Evolutionary conservation across 768 basidiomycete genomes (phyloP).

Genomic region (Kwoniella pini): DNA sequence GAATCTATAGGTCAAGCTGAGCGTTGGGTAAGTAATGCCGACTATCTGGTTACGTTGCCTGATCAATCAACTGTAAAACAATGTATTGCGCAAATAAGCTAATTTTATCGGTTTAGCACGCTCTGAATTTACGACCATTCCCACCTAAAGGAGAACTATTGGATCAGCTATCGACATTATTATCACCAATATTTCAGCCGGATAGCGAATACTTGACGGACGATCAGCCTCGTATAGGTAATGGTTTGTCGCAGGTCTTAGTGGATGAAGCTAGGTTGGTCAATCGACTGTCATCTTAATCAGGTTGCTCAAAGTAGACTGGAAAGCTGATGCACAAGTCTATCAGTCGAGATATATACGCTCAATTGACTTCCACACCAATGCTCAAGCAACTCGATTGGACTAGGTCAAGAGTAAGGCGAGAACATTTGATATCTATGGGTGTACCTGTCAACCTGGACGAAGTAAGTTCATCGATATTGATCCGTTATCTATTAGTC

Average conservation of each 20-base stretch:
- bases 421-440: constrained; percentile 85
- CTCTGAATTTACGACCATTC: constrained; percentile 67
- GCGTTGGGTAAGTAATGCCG: constrained; percentile 24
- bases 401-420: constrained; percentile 85
- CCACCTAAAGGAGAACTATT: constrained; percentile 64
- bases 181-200: constrained; percentile 67
- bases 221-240: constrained; percentile 74
- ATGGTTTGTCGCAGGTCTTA: constrained; percentile 77
- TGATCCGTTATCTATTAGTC: background rate
- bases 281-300: constrained; percentile 2
- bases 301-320: no score
- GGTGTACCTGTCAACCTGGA: constrained; percentile 95
- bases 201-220: constrained; percentile 59
- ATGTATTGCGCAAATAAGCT: no score
- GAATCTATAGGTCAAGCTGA: constrained; percentile 12
- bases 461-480: constrained; percentile 62
- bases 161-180: constrained; percentile 65
- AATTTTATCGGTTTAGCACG: constrained; percentile 57
- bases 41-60: no score
- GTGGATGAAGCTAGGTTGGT: constrained; percentile 71
- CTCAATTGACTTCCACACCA: constrained; percentile 67
- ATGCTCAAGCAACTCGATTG: constrained; percentile 86
- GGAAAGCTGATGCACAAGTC: no score
- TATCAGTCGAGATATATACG: constrained; percentile 77
- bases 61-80: background rate